These are phyloP conservation scores for Tuber microsphaerosporum DNA, from an alignment of 495 filamentous ascomycete species.

Conservation along the genomic window DNA sequence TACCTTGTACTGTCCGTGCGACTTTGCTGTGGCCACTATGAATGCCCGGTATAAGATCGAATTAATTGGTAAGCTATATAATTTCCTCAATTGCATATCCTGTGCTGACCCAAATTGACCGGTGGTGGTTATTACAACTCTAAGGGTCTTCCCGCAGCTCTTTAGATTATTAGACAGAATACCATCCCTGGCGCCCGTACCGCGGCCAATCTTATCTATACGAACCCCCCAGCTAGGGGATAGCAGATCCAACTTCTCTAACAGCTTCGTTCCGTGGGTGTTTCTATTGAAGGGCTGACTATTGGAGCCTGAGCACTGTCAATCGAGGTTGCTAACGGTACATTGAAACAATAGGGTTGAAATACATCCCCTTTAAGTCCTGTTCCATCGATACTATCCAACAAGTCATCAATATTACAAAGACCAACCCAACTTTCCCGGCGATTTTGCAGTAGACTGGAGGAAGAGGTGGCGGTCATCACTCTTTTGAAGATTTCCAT, in stretches of 20 bases:
- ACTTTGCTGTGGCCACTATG: constrained; percentile 88
- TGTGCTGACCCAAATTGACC: constrained; percentile 12
- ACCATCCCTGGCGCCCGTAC: constrained; percentile 89
- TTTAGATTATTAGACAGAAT: constrained; percentile 78
- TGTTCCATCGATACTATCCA: constrained; percentile 84
- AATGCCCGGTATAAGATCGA: constrained; percentile 91
- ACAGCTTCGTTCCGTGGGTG: constrained; percentile 73
- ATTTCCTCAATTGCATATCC: neutral
- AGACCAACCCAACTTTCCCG: constrained; percentile 80
- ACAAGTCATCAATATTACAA: constrained; percentile 79
- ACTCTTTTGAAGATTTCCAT: constrained; percentile 93
- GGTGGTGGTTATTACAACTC: constrained; percentile 86
- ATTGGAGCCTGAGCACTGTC: constrained; percentile 81
- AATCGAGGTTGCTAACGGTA: constrained; percentile 86
- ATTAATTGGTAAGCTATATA: constrained; percentile 50
- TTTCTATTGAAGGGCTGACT: constrained; percentile 74
- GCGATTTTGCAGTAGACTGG: constrained; percentile 92
- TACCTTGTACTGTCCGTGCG: constrained; percentile 82
- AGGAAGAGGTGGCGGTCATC: constrained; percentile 85
- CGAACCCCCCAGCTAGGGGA: constrained; percentile 87
- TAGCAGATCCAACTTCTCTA: constrained; percentile 97
- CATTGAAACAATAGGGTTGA: constrained; percentile 83
- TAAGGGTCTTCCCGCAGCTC: constrained; percentile 77
- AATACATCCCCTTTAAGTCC: constrained; percentile 92
- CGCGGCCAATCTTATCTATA: constrained; percentile 87